Conservation (phyloP, 2,329 filamentous ascomycete species). For the Clonostachys chloroleuca region DNA sequence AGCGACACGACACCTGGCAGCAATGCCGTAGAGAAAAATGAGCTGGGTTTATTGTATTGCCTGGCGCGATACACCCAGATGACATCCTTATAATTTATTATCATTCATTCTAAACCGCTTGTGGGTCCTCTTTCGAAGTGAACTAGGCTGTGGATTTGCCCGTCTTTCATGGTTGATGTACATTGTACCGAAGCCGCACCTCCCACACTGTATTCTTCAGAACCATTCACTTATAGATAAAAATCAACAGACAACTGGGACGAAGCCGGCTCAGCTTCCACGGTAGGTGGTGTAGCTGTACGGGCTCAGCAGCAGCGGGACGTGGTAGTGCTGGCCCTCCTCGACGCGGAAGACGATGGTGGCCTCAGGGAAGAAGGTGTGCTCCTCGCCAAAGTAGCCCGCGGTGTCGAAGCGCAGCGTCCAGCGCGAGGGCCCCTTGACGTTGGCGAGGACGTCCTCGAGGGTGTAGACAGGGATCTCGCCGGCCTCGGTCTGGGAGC, state of each 20-base stretch:
- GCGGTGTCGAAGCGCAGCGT: constrained; percentile 70
- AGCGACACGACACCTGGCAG: background rate
- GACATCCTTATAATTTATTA: too few species aligned
- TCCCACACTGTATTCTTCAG: background rate
- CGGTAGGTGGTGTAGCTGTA: constrained; percentile 82
- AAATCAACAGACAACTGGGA: background rate
- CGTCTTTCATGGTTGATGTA: background rate
- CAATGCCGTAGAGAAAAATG: too few species aligned
- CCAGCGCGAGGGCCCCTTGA: constrained; percentile 49
- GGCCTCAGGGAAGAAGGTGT: constrained; percentile 59
- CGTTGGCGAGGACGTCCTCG: constrained; percentile 46
- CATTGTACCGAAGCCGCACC: background rate
- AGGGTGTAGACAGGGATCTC: constrained; percentile 55
- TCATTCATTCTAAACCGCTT: too few species aligned
- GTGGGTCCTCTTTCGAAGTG: background rate
- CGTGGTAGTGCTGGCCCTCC: constrained; percentile 68
- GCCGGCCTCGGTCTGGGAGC: constrained; percentile 41
- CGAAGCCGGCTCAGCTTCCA: constrained; percentile 50
- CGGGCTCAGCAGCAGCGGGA: constrained; percentile 71
- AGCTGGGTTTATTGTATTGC: too few species aligned
- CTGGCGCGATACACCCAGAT: too few species aligned
- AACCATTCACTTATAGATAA: background rate
- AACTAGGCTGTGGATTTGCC: background rate
- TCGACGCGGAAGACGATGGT: constrained; percentile 47
- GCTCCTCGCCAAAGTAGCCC: constrained; percentile 62